These are phyloP conservation scores for Tetradesmus lagerheimii DNA, from an alignment of 139 green algal species.

Conservation along the genomic window DNA sequence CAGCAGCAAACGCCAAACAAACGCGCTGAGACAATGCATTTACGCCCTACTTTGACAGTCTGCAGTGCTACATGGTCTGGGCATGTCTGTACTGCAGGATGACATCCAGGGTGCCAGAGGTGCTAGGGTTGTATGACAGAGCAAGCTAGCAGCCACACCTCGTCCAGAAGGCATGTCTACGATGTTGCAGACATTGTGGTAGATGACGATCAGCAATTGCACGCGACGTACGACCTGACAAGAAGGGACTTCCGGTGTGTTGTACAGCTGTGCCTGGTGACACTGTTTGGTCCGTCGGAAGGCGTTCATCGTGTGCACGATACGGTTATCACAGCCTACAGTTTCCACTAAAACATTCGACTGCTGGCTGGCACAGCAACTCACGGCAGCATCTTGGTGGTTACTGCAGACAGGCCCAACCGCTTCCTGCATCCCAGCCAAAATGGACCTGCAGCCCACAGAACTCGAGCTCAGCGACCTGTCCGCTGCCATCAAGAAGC, in stretches of 20 bases:
- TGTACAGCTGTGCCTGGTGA: slow-evolving; percentile 6
- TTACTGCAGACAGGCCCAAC: background rate
- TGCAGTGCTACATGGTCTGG: background rate
- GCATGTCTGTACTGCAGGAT: background rate
- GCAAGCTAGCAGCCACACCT: background rate
- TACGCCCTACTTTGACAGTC: background rate
- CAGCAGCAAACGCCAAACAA: background rate
- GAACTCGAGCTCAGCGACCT: slow-evolving; percentile 26
- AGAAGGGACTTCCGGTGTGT: background rate
- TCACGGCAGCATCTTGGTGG: background rate
- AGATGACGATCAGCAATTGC: background rate
- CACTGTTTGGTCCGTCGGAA: background rate
- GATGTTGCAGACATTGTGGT: background rate
- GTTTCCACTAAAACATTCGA: background rate
- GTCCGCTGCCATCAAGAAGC: background rate
- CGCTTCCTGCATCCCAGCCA: background rate
- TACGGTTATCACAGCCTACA: no score
- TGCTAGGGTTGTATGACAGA: background rate
- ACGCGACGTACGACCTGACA: no score
- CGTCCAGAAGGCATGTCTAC: background rate
- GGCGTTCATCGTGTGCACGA: no score
- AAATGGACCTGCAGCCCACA: background rate
- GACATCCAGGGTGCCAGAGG: background rate
- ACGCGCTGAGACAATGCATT: background rate
- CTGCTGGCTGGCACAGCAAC: background rate